phyloP scores from a whole-genome alignment of 768 basidiomycete species.

The Kwoniella heveanensis region DNA sequence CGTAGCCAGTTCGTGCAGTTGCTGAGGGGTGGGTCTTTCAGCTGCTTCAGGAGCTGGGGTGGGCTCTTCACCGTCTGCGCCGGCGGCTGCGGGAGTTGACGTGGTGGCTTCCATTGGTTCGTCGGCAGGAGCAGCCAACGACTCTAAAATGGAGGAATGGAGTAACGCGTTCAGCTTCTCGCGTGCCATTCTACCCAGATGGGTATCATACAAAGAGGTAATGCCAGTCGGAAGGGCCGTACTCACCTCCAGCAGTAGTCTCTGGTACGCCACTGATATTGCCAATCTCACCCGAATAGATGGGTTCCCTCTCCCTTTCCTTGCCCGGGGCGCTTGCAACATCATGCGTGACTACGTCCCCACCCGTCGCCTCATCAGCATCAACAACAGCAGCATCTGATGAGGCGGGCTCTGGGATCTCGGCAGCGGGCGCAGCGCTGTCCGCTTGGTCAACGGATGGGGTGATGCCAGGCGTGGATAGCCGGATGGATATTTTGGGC shows the following conservation, averaged over 20 bases:
- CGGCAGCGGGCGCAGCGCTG: background rate
- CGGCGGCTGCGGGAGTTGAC: constrained; percentile 58
- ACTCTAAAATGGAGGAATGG: constrained; percentile 1
- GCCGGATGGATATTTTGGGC: constrained; percentile 46
- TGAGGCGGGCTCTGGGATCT: background rate
- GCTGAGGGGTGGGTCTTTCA: constrained; percentile 77
- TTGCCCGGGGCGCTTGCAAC: constrained; percentile 79
- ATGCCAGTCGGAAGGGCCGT: no score
- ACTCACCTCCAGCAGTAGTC: constrained; percentile 24
- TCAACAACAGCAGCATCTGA: background rate
- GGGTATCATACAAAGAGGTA: no score
- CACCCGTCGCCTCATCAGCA: constrained; percentile 25
- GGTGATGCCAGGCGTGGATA: constrained; percentile 28
- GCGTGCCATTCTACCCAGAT: no score
- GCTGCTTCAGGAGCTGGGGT: constrained; percentile 61
- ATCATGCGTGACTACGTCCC: constrained; percentile 59
- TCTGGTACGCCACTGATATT: constrained; percentile 62
- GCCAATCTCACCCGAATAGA: constrained; percentile 74
- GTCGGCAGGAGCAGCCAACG: constrained; percentile 20
- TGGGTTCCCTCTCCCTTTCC: constrained; percentile 82
- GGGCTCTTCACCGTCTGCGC: constrained; percentile 20
- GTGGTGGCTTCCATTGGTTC: constrained; percentile 20
- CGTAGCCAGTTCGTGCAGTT: constrained; percentile 53
- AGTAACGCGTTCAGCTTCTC: no score
- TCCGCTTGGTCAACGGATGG: constrained; percentile 10